Base-by-base conservation (phyloP, 148 eudicot genomes). In the Heliosperma pusillum region DNA sequence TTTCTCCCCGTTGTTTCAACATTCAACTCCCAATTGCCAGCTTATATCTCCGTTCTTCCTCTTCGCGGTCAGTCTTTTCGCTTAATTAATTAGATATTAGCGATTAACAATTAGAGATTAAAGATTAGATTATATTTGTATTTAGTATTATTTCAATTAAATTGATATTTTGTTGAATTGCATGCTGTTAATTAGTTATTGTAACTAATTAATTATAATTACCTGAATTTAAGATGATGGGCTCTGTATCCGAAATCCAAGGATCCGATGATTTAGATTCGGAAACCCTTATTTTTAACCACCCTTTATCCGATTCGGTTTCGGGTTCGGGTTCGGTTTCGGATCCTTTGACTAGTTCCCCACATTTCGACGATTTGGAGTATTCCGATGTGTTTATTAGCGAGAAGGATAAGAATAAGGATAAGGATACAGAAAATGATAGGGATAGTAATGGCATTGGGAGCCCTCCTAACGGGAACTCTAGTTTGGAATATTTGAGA, bases 321-420 rank as follows among this genome's bases (percentile, higher is more conserved):
- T 36, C 42, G 42, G 42, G 42, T 36, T 36, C 42, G 3, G 76
- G 72, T 10, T 82, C 86, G 10, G 86, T 86, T 45, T 69, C 89
- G 58, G 90, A 90, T 88, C 96, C 92, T 0, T 85, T 93, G 55
- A 15, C 55, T 64, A 86, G 30, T 83, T 82, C 27, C 87, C 86
- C 15, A 1, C 42, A 36, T 70, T 80, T 55, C 33, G 80, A 80
- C 10, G 83, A 83, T 59, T 80, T 81, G 12, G 85, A 80, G 13
- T 85, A 82, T 56, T 82, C 79, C 33, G 90, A 86, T 75, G 82
- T 88, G 74, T 53, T 80, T 57, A 60, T 70, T 55, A 82, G 69
- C 63, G 84, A 76, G 56, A 86, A 60, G 17, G 62, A 25, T n/a
- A 21, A 77, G 29, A 40, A 79, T 71, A 80, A 42, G 11, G 77